Evolutionary conservation across 257 asterid species (phyloP).

Genomic region (Solanum virginianum): DNA sequence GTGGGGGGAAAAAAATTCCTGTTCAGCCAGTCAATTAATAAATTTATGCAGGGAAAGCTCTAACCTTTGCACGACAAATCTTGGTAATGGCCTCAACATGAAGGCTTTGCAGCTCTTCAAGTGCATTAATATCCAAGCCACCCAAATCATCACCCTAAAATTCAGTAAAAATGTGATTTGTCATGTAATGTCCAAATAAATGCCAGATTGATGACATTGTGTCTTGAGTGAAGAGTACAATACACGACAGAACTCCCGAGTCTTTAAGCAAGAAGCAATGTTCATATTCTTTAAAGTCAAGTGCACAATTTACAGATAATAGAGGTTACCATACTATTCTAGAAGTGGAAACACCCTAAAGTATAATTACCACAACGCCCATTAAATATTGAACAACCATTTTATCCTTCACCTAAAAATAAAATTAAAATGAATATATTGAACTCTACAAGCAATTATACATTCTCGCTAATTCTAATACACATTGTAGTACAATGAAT

Average conservation of each 20-base stretch:
- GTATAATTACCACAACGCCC: background rate
- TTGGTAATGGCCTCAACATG: conserved; percentile 35
- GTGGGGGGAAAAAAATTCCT: background rate
- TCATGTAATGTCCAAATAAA: background rate
- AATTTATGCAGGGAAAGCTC: background rate
- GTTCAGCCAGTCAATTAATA: background rate
- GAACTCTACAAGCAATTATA: background rate
- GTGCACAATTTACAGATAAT: background rate
- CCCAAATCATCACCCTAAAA: conserved; percentile 24
- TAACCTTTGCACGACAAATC: conserved; percentile 30
- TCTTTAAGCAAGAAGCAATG: background rate
- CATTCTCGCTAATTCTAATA: background rate
- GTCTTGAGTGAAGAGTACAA: background rate
- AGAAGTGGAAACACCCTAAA: background rate
- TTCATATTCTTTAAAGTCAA: background rate
- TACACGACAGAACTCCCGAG: background rate
- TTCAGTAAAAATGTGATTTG: background rate
- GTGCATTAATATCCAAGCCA: conserved; percentile 18
- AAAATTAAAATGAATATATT: background rate
- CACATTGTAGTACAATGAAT: background rate
- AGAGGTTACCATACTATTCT: background rate
- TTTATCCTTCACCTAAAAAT: background rate
- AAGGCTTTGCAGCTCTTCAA: conserved; percentile 25
- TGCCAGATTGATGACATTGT: background rate
- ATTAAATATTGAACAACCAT: background rate